Evolutionary conservation across 1,284 basidiomycete genomes (phyloP).

Genomic region (Fistulinella staudtii): DNA sequence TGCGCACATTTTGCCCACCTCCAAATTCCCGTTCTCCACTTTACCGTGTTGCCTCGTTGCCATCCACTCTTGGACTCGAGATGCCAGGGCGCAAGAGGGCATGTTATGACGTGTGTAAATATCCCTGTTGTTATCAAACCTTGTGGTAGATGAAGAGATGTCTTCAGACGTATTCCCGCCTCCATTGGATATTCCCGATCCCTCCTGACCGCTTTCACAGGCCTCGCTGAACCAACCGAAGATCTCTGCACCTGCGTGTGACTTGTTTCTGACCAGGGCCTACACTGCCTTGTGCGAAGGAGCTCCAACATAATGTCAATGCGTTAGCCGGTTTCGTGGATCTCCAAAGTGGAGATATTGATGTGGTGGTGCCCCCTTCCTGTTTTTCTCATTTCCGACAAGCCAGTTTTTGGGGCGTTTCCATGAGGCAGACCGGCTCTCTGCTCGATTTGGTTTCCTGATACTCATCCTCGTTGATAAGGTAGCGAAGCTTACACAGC

Average conservation of each 20-base stretch:
- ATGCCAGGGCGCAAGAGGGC: slow-evolving; percentile 10
- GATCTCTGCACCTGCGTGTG: slow-evolving; percentile 1
- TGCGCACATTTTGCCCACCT: slow-evolving; percentile 6
- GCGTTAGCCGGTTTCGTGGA: slow-evolving; percentile 5
- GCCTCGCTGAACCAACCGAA: slow-evolving; percentile 3
- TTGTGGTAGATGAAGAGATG: slow-evolving; percentile 9
- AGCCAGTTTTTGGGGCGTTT: slow-evolving; percentile 4
- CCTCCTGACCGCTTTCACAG: slow-evolving; percentile 15
- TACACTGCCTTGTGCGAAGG: slow-evolving; percentile 11
- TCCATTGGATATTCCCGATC: slow-evolving; percentile 5
- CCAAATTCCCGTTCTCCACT: slow-evolving; percentile 2
- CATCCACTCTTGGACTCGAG: slow-evolving; percentile 6
- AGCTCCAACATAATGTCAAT: background rate
- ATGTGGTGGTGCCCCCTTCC: background rate
- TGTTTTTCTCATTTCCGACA: slow-evolving; percentile 11
- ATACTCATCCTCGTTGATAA: background rate
- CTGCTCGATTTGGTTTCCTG: background rate
- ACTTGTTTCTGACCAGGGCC: slow-evolving; percentile 1
- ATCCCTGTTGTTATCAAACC: slow-evolving; percentile 16
- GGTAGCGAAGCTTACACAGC: background rate
- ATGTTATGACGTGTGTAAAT: slow-evolving; percentile 19
- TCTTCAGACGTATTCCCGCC: slow-evolving; percentile 11
- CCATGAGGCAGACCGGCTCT: slow-evolving; percentile 5
- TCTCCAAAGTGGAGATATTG: slow-evolving; percentile 8
- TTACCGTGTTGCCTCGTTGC: slow-evolving; percentile 3